Base-by-base conservation (phyloP, 1,284 basidiomycete genomes). In the Trametes versicolor region DNA sequence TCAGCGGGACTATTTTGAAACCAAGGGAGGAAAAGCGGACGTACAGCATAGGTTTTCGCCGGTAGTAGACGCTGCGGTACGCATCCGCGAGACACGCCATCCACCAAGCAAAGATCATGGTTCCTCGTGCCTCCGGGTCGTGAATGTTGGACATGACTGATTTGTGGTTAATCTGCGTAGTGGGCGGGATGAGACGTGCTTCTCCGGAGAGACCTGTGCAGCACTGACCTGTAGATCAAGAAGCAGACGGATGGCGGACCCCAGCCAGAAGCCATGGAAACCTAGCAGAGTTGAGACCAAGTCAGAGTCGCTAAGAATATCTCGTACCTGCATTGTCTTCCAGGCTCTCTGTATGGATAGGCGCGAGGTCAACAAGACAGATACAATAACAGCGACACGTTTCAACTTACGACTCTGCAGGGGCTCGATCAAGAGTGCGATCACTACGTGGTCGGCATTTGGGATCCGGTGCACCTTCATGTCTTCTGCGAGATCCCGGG, bases 91-190 rank as follows among this genome's bases (percentile, higher is more conserved):
- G 72, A 72, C 84, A 87, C 19, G 87, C 85, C 76, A 87, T 82
- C 87, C 88, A 90, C 93, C 94, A 97, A 1, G 94, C 89, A 74
- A 93, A 95, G 50, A 93, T 89, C 88, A 94, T 91, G 2, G 89
- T 92, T 25, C 91, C 90, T 60, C 89, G 86, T 53, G 82, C 86
- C 71, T 93, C 92, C 32, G 86, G 81, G 73, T 93, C 90, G 68
- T 85, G 81, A 66, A 92, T 90, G 64, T 82, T 85, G 5, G 85
- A 82, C 79, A 91, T 87, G 50, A 89, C 89, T 4, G 89, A 87
- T 76, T 91, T 93, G 73, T 93, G 90, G 76, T 93, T 93, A 74
- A 93, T 91, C 92, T 93, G 69, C 37, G 71, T 63, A 52, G 19
- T 17, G 19, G 36, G 49, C 58, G 66, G 59, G 43, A 71, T 62